Evolutionary conservation across 768 basidiomycete species (phyloP).

Genomic region (Calocera viscosa): DNA sequence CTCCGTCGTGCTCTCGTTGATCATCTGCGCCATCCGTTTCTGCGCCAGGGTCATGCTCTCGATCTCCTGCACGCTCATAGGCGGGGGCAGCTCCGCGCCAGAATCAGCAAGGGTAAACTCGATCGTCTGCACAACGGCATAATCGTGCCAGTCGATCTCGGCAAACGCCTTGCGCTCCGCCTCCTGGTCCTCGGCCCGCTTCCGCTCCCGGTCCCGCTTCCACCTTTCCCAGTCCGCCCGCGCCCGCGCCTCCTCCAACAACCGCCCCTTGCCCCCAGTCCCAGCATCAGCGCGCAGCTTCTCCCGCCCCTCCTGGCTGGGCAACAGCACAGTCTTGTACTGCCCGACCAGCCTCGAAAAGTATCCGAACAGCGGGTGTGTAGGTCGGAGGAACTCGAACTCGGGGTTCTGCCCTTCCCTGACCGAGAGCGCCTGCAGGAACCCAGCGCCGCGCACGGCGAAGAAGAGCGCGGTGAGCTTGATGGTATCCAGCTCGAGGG

Average conservation of each 20-base stretch:
- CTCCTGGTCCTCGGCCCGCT: slow-evolving; percentile 79
- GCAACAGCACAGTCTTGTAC: slow-evolving; percentile 81
- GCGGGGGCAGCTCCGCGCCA: slow-evolving; percentile 83
- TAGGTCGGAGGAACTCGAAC: slow-evolving; percentile 93
- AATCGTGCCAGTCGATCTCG: slow-evolving; percentile 99
- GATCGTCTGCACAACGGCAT: slow-evolving; percentile 93
- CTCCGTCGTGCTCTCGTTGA: slow-evolving; percentile 88
- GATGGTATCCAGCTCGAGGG: slow-evolving; percentile 92
- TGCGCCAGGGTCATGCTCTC: slow-evolving; percentile 94
- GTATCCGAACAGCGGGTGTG: slow-evolving; percentile 89
- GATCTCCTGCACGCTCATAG: slow-evolving; percentile 88
- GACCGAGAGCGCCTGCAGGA: slow-evolving; percentile 70
- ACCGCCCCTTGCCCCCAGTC: slow-evolving; percentile 59
- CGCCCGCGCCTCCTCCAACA: slow-evolving; percentile 58
- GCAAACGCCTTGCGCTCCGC: slow-evolving; percentile 87
- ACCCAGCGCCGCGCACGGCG: slow-evolving; percentile 76
- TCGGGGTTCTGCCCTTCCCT: slow-evolving; percentile 92
- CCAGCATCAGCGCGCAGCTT: slow-evolving; percentile 53
- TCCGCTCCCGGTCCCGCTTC: slow-evolving; percentile 73
- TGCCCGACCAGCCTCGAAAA: slow-evolving; percentile 97
- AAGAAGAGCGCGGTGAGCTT: slow-evolving; percentile 93
- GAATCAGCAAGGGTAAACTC: slow-evolving; percentile 93
- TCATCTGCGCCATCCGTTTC: slow-evolving; percentile 96
- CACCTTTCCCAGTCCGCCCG: slow-evolving; percentile 83
- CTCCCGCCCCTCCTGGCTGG: slow-evolving; percentile 60